phyloP scores from a whole-genome alignment of 169 alveolate species.

The Amoebophrya sp. region DNA sequence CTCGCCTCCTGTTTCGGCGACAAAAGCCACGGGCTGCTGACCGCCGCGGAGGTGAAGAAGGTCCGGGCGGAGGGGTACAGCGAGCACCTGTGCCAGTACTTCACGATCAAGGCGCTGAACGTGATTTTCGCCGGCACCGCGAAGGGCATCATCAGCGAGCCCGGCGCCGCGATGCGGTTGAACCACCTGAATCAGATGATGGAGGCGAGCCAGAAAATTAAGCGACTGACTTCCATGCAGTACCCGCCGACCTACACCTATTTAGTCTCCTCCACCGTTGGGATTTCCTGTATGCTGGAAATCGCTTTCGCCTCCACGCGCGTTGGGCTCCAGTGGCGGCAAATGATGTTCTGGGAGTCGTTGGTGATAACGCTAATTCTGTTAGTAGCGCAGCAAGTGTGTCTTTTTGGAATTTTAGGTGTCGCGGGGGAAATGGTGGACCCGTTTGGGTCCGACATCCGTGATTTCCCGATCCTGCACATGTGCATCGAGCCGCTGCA shows the following conservation, averaged over 20 bases:
- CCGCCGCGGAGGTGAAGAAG: neutral
- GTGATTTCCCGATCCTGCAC: neutral
- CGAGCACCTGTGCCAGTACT: neutral
- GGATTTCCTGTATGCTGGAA: neutral
- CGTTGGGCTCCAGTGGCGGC: neutral
- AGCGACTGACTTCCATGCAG: neutral
- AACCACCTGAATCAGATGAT: neutral
- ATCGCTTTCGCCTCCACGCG: slow-evolving; percentile 19
- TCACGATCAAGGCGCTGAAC: neutral
- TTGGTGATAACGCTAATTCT: neutral
- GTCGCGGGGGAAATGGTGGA: slow-evolving; percentile 6
- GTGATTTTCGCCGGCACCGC: neutral
- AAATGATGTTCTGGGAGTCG: neutral
- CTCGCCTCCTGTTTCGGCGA: neutral
- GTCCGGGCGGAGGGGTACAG: neutral
- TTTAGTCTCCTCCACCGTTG: neutral
- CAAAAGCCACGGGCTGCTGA: neutral
- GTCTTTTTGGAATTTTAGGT: neutral
- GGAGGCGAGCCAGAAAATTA: neutral
- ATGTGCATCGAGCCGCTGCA: slow-evolving; percentile 11
- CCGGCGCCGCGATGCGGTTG: neutral
- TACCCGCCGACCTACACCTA: slow-evolving; percentile 17
- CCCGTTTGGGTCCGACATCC: neutral
- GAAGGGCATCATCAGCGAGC: neutral
- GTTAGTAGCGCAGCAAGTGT: neutral